A percentile compares a stretch with the other conserved stretches of the same genome.
These are phyloP conservation scores for Emericellopsis atlantica DNA, from an alignment of 2,329 filamentous ascomycete species.

Conservation along the genomic window DNA sequence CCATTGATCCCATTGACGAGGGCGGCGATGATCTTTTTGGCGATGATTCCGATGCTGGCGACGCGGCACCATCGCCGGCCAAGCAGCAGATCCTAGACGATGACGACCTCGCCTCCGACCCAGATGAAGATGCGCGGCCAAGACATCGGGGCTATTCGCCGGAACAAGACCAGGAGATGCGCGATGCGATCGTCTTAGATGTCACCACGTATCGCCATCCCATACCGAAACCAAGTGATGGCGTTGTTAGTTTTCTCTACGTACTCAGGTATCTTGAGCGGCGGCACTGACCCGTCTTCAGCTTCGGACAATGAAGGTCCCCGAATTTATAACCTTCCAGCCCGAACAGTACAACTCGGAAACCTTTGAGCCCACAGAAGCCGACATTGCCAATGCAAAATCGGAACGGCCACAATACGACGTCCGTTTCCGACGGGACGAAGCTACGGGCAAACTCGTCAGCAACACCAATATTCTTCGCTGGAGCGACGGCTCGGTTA, in stretches of 20 bases:
- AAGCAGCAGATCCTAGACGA: constrained; percentile 54
- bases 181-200: constrained; percentile 47
- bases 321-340: constrained; percentile 58
- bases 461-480: constrained; percentile 65
- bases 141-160: constrained; percentile 31
- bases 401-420: constrained; percentile 49
- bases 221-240: constrained; percentile 58
- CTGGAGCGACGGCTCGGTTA: constrained; percentile 72
- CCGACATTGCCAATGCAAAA: constrained; percentile 38
- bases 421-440: constrained; percentile 56
- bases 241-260: constrained; percentile 38
- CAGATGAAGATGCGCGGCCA: constrained; percentile 27
- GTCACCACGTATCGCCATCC: constrained; percentile 56
- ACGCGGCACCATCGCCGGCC: constrained; percentile 27
- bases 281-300: constrained; percentile 14
- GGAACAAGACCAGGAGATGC: constrained; percentile 30
- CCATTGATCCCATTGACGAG: constrained; percentile 33
- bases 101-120: constrained; percentile 42
- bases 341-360: constrained; percentile 54
- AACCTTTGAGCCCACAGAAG: constrained; percentile 48
- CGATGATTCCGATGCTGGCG: constrained; percentile 46
- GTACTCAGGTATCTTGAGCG: background rate
- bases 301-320: constrained; percentile 60
- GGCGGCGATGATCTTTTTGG: constrained; percentile 50
- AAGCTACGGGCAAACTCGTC: constrained; percentile 51